Evolutionary conservation across 306 rosid genomes (phyloP).

Genomic region (Glycyrrhiza uralensis): DNA sequence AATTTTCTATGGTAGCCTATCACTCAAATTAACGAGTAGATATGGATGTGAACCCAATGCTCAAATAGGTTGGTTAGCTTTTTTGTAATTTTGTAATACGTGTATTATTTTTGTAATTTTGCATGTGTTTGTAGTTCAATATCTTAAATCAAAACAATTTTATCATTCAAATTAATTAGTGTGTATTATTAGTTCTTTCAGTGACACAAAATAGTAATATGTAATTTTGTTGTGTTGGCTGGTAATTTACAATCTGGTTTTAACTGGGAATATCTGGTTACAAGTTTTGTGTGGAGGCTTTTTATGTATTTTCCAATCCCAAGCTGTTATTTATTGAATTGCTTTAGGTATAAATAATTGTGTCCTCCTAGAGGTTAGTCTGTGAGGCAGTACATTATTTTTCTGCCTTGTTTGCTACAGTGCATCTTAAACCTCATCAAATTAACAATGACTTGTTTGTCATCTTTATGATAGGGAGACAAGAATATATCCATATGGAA

Average conservation of each 20-base stretch:
- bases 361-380: background rate
- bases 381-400: background rate
- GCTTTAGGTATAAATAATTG: background rate
- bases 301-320: background rate
- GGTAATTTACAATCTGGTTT: background rate
- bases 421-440: background rate
- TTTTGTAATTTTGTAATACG: background rate
- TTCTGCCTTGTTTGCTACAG: background rate
- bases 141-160: background rate
- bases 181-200: no score
- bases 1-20: background rate
- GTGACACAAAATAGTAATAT: background rate
- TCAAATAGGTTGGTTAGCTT: constrained; percentile 78
- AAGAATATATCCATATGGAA: background rate
- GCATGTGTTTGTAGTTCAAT: background rate
- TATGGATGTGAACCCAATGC: constrained; percentile 80
- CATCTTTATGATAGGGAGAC: background rate
- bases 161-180: background rate
- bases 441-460: background rate
- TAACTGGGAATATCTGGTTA: background rate
- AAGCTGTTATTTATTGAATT: background rate
- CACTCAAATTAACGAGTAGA: background rate
- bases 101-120: background rate
- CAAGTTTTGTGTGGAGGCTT: background rate
- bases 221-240: background rate